Conservation (phyloP, 75 land plant genomes). For the Chamaecyparis obtusa region DNA sequence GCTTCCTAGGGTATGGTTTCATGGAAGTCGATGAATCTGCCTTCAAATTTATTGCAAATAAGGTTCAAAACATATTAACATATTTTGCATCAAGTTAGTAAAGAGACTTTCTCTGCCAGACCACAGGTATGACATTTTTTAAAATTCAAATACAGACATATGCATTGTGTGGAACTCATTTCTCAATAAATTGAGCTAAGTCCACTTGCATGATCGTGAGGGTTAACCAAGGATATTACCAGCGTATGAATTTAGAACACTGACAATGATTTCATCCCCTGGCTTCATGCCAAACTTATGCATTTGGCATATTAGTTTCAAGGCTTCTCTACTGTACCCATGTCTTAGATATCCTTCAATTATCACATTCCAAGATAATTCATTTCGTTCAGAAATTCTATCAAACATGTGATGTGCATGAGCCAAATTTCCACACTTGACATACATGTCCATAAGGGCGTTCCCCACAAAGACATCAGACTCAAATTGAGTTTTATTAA, state of each 20-base stretch:
- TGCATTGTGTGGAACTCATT: not conserved
- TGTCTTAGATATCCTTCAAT: not conserved
- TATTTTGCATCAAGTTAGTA: not conserved
- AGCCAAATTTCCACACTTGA: constrained; percentile 31
- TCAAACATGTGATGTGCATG: not conserved
- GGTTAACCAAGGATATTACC: not conserved
- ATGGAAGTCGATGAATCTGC: not conserved
- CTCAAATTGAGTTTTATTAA: constrained; percentile 1
- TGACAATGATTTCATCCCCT: not conserved
- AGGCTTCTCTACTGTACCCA: not conserved
- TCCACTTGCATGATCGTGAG: not conserved
- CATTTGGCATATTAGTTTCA: constrained; percentile 7
- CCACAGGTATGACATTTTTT: not conserved
- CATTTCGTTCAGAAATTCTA: not conserved
- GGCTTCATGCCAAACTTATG: constrained; percentile 6
- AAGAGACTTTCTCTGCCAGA: not conserved
- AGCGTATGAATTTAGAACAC: not conserved
- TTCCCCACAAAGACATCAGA: constrained; percentile 23
- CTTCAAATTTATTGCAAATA: not conserved
- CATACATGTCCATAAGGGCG: constrained; percentile 58
- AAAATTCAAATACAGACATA: not conserved
- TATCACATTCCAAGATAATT: constrained; percentile 4
- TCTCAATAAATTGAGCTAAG: not conserved
- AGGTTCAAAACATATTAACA: not conserved
- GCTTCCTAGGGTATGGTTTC: not conserved